phyloP scores from a whole-genome alignment of 805 yeast species.

The Yamadazyma sp. region DNA sequence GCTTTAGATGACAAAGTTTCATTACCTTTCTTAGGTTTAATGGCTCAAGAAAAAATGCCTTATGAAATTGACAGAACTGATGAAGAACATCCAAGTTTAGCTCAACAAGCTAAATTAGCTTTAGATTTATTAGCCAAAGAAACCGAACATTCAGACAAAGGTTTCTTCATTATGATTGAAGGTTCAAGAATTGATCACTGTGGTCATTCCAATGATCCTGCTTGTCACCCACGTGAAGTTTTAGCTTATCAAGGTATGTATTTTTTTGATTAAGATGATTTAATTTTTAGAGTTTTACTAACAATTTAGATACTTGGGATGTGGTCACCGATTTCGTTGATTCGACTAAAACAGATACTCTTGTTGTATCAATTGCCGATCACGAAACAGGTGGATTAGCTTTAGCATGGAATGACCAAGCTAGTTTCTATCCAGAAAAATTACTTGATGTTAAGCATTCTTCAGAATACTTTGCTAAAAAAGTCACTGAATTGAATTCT shows the following conservation, averaged over 20 bases:
- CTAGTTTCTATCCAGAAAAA: constrained; percentile 74
- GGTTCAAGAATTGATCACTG: constrained; percentile 96
- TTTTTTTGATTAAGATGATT: no score
- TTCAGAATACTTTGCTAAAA: constrained; percentile 60
- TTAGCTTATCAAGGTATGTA: constrained; percentile 84
- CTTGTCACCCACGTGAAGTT: constrained; percentile 90
- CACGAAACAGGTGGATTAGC: constrained; percentile 91
- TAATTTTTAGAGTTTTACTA: no score
- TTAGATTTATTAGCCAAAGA: constrained; percentile 64
- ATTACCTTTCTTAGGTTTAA: constrained; percentile 73
- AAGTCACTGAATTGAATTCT: constrained; percentile 14
- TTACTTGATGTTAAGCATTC: constrained; percentile 68
- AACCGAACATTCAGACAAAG: constrained; percentile 69
- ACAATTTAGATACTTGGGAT: constrained; percentile 71
- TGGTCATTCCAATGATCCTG: constrained; percentile 91
- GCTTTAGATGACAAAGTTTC: constrained; percentile 51
- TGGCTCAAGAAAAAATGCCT: constrained; percentile 78
- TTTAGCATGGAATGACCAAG: constrained; percentile 3
- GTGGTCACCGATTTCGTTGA: constrained; percentile 72
- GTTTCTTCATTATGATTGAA: constrained; percentile 83
- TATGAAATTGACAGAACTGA: constrained; percentile 76
- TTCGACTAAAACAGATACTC: constrained; percentile 66
- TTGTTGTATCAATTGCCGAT: constrained; percentile 80
- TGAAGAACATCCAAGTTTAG: constrained; percentile 65
- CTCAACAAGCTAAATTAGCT: constrained; percentile 76